A percentile compares a stretch with the other conserved stretches of the same genome.
Conservation (phyloP, 2,329 filamentous ascomycete species). For the Xylaria multiplex region DNA sequence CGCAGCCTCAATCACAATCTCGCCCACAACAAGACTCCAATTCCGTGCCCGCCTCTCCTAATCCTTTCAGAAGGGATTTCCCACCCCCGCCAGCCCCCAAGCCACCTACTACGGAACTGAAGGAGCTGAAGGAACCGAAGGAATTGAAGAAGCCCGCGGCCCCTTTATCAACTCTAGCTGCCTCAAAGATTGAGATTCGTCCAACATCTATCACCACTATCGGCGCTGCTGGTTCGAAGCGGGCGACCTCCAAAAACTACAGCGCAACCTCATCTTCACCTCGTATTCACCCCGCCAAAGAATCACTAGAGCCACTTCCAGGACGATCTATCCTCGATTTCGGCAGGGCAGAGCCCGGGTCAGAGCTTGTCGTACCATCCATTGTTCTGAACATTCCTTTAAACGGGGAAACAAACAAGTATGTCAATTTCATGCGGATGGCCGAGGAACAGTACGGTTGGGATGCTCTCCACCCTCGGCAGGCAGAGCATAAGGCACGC, state of each 20-base stretch:
- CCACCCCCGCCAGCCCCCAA: slow-evolving; percentile 50
- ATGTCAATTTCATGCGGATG: slow-evolving; percentile 93
- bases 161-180: slow-evolving; percentile 42
- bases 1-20: slow-evolving; percentile 44
- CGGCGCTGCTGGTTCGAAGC: slow-evolving; percentile 45
- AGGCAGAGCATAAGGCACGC: slow-evolving; percentile 87
- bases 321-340: slow-evolving; percentile 71
- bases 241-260: slow-evolving; percentile 51
- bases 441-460: slow-evolving; percentile 95
- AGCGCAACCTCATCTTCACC: slow-evolving; percentile 58
- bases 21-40: slow-evolving; percentile 50
- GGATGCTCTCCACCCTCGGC: slow-evolving; percentile 89
- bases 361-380: slow-evolving; percentile 72
- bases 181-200: slow-evolving; percentile 49
- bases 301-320: slow-evolving; percentile 52
- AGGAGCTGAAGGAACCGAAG: slow-evolving; percentile 42
- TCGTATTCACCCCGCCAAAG: slow-evolving; percentile 61
- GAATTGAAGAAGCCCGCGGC: slow-evolving; percentile 55
- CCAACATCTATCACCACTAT: slow-evolving; percentile 50
- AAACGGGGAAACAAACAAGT: slow-evolving; percentile 84
- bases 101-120: slow-evolving; percentile 50
- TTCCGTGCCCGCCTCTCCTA: slow-evolving; percentile 57
- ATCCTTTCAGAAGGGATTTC: slow-evolving; percentile 52
- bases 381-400: slow-evolving; percentile 88
- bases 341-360: slow-evolving; percentile 66